These are phyloP conservation scores for Candida gorgasii DNA, from an alignment of 805 yeast species.

Conservation along the genomic window DNA sequence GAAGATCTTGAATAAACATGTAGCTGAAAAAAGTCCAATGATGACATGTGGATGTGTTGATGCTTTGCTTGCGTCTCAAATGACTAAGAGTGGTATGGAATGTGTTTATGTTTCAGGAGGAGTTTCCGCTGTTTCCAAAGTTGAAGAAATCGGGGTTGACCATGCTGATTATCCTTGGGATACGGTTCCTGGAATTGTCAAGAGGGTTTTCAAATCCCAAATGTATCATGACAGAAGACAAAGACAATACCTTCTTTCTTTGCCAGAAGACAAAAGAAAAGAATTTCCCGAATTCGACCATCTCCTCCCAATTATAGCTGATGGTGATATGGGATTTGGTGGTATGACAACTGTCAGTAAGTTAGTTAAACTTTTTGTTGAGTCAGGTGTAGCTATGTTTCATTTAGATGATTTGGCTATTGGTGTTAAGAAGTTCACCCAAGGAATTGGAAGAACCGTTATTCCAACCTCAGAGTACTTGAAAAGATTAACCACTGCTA, in stretches of 20 bases:
- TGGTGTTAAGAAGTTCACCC: constrained; percentile 16
- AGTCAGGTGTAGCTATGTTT: constrained; percentile 16
- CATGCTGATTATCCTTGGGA: constrained; percentile 71
- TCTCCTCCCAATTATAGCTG: constrained; percentile 15
- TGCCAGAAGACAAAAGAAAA: constrained; percentile 12
- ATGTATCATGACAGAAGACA: constrained; percentile 16
- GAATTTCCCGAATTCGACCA: constrained; percentile 12
- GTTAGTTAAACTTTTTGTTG: constrained; percentile 13
- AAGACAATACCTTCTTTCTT: constrained; percentile 13
- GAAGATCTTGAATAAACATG: constrained; percentile 41
- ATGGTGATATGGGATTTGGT: constrained; percentile 18
- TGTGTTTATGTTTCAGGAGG: constrained; percentile 60
- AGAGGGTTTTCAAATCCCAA: constrained; percentile 12
- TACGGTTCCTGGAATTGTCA: constrained; percentile 52
- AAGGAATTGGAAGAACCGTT: constrained; percentile 16
- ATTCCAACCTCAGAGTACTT: constrained; percentile 17
- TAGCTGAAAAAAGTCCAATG: constrained; percentile 45
- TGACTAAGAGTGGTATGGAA: constrained; percentile 49
- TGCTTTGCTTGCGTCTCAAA: constrained; percentile 62
- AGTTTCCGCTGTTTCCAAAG: constrained; percentile 59
- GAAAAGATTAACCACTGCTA: constrained; percentile 15
- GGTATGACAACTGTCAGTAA: constrained; percentile 16
- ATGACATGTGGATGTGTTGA: constrained; percentile 63
- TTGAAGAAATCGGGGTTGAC: constrained; percentile 65
- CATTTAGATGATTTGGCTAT: constrained; percentile 17